phyloP scores from a whole-genome alignment of 257 asterid species.

The Leptodermis oblonga region DNA sequence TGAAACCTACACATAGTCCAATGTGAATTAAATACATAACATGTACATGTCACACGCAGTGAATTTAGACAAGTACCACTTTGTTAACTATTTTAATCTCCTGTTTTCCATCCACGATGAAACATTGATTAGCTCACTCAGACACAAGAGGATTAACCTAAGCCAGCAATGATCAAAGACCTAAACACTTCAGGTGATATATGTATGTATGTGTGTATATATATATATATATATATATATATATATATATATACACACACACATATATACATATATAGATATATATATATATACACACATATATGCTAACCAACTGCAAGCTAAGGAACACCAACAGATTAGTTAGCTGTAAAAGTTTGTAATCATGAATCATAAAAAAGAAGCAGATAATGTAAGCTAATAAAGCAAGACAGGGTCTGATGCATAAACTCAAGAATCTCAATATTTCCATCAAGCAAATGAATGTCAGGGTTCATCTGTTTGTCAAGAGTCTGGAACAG shows the following conservation, averaged over 20 bases:
- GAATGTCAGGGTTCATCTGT: background rate
- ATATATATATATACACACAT: too few relatives aligned
- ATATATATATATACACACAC: too few relatives aligned
- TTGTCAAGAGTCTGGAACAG: background rate
- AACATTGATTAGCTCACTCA: background rate
- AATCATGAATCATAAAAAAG: background rate
- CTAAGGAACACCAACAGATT: background rate
- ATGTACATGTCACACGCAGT: background rate
- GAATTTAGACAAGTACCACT: background rate
- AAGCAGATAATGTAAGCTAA: background rate
- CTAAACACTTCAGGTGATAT: background rate
- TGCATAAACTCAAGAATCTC: background rate
- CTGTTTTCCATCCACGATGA: background rate
- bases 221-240: too few relatives aligned
- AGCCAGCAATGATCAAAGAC: background rate
- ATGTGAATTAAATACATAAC: constrained; percentile 9
- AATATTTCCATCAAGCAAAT: background rate
- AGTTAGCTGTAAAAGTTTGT: background rate
- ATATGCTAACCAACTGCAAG: background rate
- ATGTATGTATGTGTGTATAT: too few relatives aligned
- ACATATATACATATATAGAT: too few relatives aligned
- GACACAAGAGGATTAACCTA: background rate
- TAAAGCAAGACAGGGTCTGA: background rate
- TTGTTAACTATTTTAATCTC: background rate
- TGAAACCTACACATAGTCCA: constrained; percentile 40